Conservation (phyloP, 208 protist species). For the Trypanosoma mega region DNA sequence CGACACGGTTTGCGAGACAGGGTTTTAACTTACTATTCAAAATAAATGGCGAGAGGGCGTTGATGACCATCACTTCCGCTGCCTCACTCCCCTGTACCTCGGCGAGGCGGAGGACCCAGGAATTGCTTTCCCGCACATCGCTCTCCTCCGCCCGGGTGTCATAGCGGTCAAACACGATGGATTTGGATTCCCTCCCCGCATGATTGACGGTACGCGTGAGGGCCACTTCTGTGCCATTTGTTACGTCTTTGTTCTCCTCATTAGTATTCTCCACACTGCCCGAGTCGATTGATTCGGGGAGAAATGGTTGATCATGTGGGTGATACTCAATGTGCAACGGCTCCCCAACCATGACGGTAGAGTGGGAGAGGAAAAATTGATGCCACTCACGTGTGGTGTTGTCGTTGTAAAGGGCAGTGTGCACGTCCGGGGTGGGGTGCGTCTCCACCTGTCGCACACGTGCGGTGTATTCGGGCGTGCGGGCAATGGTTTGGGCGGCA, state of each 20-base stretch:
- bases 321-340: slow-evolving; percentile 59
- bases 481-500: slow-evolving; percentile 96
- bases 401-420: slow-evolving; percentile 44
- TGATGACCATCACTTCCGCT: slow-evolving; percentile 96
- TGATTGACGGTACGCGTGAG: neutral
- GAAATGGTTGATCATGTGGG: slow-evolving; percentile 49
- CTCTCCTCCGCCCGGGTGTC: slow-evolving; percentile 87
- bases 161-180: slow-evolving; percentile 83
- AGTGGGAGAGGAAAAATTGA: slow-evolving; percentile 76
- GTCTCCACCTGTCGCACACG: slow-evolving; percentile 77
- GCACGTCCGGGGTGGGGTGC: slow-evolving; percentile 43
- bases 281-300: slow-evolving; percentile 16
- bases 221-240: neutral
- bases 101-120: slow-evolving; percentile 89
- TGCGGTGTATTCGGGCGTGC: slow-evolving; percentile 91
- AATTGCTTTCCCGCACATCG: slow-evolving; percentile 87
- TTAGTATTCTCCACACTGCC: slow-evolving; percentile 1
- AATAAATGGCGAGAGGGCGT: slow-evolving; percentile 96
- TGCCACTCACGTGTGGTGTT: slow-evolving; percentile 63
- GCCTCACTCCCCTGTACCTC: slow-evolving; percentile 92
- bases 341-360: slow-evolving; percentile 74
- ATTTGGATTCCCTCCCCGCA: neutral
- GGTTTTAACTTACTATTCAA: slow-evolving; percentile 92
- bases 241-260: neutral
- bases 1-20: slow-evolving; percentile 71